Conservation (phyloP, 257 asterid species). For the Gentiana dahurica region DNA sequence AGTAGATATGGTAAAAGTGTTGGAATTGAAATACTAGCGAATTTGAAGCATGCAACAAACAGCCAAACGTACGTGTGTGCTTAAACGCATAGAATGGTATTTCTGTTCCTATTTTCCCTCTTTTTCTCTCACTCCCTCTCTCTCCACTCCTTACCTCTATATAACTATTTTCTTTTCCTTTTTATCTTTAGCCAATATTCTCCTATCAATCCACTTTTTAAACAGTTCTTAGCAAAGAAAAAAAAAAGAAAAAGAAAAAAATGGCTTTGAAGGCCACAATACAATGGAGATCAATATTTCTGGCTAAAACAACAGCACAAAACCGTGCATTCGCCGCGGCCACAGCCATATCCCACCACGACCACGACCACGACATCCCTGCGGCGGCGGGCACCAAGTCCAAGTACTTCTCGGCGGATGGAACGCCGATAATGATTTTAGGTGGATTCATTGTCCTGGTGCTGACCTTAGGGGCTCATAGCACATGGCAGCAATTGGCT, state of each 20-base stretch:
- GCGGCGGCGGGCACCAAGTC: not conserved
- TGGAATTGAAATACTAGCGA: too few species aligned
- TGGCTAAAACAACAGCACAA: not conserved
- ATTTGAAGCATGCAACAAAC: too few species aligned
- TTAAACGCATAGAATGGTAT: too few species aligned
- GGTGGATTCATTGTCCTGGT: constrained; percentile 7
- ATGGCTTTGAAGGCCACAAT: constrained; percentile 2
- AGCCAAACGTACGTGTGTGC: too few species aligned
- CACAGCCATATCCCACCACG: not conserved
- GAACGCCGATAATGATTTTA: constrained; percentile 4
- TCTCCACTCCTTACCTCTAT: too few species aligned
- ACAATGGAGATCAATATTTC: constrained; percentile 1
- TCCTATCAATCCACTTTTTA: too few species aligned
- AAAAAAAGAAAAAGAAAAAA: not conserved
- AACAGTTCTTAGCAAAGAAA: not conserved
- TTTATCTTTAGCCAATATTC: too few species aligned
- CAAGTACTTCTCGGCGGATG: not conserved
- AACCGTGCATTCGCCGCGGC: not conserved
- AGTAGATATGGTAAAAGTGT: too few species aligned
- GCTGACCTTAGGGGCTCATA: constrained; percentile 3
- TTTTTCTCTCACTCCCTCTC: too few species aligned
- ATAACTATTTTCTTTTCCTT: too few species aligned
- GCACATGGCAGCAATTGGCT: constrained; percentile 5
- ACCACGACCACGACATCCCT: too few species aligned
- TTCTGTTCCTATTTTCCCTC: too few species aligned